Evolutionary conservation across 768 basidiomycete species (phyloP).

Genomic region (Cubamyces sp.): DNA sequence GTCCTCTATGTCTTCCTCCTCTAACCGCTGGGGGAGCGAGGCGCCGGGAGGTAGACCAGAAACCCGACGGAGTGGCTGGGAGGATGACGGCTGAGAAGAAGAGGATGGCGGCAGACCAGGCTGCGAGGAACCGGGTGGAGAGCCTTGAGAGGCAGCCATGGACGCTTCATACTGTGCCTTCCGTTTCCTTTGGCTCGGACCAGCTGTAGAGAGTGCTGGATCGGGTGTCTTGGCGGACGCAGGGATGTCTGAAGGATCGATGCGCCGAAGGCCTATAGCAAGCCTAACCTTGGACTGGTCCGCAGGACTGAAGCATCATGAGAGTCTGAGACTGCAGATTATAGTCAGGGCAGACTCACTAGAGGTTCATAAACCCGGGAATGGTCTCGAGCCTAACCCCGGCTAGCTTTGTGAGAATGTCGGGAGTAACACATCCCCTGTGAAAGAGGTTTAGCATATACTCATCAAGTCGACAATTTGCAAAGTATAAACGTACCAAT

Average conservation of each 20-base stretch:
- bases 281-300: constrained; percentile 67
- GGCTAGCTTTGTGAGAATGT: constrained; percentile 56
- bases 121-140: constrained; percentile 26
- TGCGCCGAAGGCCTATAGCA: constrained; percentile 56
- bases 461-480: constrained; percentile 9
- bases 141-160: constrained; percentile 20
- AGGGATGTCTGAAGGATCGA: constrained; percentile 65
- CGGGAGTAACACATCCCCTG: constrained; percentile 75
- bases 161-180: constrained; percentile 39
- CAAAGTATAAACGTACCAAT: constrained; percentile 55
- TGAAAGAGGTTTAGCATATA: not conserved
- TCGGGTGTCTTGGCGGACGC: constrained; percentile 39
- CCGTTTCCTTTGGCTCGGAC: constrained; percentile 49
- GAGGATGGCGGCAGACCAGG: constrained; percentile 19
- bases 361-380: constrained; percentile 54
- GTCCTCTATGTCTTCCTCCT: constrained; percentile 49
- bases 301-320: constrained; percentile 43
- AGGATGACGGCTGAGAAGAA: constrained; percentile 15
- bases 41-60: constrained; percentile 18
- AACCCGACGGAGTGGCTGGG: constrained; percentile 28
- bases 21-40: constrained; percentile 18
- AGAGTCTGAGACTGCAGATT: not conserved
- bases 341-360: constrained; percentile 41
- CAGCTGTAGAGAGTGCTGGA: constrained; percentile 19
- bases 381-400: constrained; percentile 45